A percentile compares a stretch with the other conserved stretches of the same genome.
Evolutionary conservation across 2,329 filamentous ascomycete genomes (phyloP).

Genomic region (Aureobasidium melanogenum): DNA sequence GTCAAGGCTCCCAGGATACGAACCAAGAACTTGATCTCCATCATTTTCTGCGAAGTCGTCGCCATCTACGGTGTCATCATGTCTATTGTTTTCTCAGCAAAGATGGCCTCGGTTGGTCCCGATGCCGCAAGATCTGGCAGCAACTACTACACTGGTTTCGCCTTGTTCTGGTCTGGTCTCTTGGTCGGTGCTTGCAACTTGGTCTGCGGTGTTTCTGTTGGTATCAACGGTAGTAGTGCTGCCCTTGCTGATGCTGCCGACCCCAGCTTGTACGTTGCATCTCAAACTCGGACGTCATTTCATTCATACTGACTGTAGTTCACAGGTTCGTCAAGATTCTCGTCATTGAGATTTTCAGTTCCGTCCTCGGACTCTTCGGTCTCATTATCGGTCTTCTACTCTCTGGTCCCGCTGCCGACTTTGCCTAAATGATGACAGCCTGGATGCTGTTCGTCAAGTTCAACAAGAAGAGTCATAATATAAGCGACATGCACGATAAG

Average conservation of each 20-base stretch:
- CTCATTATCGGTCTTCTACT: slow-evolving; percentile 89
- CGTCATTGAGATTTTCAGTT: slow-evolving; percentile 98
- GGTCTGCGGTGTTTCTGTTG: slow-evolving; percentile 90
- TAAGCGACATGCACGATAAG: not conserved
- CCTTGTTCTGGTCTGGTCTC: slow-evolving; percentile 90
- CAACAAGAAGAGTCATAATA: not conserved
- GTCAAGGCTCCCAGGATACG: slow-evolving; percentile 95
- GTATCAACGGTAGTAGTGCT: slow-evolving; percentile 95
- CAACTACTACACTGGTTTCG: slow-evolving; percentile 90
- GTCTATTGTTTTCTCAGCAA: slow-evolving; percentile 94
- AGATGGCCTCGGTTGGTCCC: slow-evolving; percentile 59
- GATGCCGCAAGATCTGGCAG: slow-evolving; percentile 61
- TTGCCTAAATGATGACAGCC: slow-evolving; percentile 32
- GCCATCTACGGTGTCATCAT: slow-evolving; percentile 99
- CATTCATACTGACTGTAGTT: slow-evolving; percentile 10
- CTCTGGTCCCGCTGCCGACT: slow-evolving; percentile 72
- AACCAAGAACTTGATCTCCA: slow-evolving; percentile 99
- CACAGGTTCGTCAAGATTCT: slow-evolving; percentile 97
- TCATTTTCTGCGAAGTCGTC: slow-evolving; percentile 99
- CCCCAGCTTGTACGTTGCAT: slow-evolving; percentile 62
- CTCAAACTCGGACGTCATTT: not conserved
- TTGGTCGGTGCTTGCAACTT: slow-evolving; percentile 95
- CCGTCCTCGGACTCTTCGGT: slow-evolving; percentile 90
- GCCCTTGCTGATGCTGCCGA: slow-evolving; percentile 94
- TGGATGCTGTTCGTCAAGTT: not conserved